Percentiles rank a stretch among this genome's conserved stretches.
These are phyloP conservation scores for Haematococcus sp. DNA, from an alignment of 139 green algal genomes.

Conservation along the genomic window DNA sequence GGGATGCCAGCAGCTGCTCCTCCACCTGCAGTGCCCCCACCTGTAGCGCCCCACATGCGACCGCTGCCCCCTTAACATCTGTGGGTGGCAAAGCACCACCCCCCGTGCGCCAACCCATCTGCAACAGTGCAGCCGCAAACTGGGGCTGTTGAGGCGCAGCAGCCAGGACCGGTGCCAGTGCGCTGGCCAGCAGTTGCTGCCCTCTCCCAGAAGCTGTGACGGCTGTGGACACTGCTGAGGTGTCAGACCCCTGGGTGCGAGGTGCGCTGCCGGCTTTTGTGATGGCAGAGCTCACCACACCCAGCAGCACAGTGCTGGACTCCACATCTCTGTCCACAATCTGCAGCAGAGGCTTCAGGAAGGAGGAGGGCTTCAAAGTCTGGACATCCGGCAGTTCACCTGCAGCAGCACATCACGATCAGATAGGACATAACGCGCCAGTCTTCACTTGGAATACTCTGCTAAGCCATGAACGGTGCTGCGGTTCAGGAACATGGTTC, in stretches of 20 bases:
- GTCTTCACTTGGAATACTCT: too few species aligned
- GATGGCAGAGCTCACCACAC: background rate
- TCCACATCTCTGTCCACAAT: background rate
- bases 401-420: background rate
- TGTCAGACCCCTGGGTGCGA: background rate
- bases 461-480: too few species aligned
- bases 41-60: background rate
- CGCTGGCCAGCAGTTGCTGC: background rate
- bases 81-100: background rate
- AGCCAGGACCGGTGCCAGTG: background rate
- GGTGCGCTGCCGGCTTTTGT: background rate
- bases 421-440: background rate
- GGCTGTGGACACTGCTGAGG: background rate
- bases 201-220: too few species aligned
- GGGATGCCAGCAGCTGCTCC: background rate
- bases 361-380: background rate
- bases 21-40: background rate
- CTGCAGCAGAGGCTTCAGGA: conserved; percentile 8
- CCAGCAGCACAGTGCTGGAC: background rate
- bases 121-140: conserved; percentile 2
- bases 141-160: background rate
- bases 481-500: too few species aligned
- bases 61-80: background rate
- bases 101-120: background rate
- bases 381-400: conserved; percentile 8